Evolutionary conservation across 345 rosid species (phyloP), one percentile per base, ranked within the genome.

Genomic region (Mallotus nudiflorus): DNA sequence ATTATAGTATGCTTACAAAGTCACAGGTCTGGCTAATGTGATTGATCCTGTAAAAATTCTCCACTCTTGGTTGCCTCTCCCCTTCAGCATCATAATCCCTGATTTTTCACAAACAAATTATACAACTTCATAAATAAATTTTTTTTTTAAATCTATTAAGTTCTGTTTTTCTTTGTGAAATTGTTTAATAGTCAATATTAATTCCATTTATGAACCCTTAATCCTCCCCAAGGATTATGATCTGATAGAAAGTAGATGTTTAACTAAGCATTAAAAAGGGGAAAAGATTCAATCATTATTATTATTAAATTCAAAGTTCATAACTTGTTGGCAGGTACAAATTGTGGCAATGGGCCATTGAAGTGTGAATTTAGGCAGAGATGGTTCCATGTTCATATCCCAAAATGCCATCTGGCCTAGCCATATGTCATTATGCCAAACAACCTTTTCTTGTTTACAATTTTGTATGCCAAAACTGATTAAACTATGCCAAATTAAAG

Each of bases 21-120:
- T 89, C 96, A 77, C 85, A 85, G 0, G 96, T 91, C 74, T 94
- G 98, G 73, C 74, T 82, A 58, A 87, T 85, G 79, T 94, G 98
- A 79, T 91, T 91, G 44, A 59, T 66, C 68, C 81, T 70, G 81
- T 94, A 91, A 71, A 94, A 87, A 13, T 80, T 82, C 80, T 94
- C 97, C 37, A 91, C 98, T 27, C 84, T 83, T 66, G 77, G 74
- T 57, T 82, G 91, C 75, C 97, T 86, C 70, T 84, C 91, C 22
- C 92, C 87, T 71, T 86, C 91, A 58, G 80, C 95, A 64, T 88
- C 74, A 76, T 91, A 94, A 33, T 86, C 86, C 78, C 97, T 93
- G 86, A 66, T 57, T 49, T 22, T 33, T 33, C 4, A 33, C 37
- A 33, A 33, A 33, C 37, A 33, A n/a, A n/a, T n/a, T n/a, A n/a